Percentiles rank a stretch among this genome's conserved stretches.
These are phyloP conservation scores for Pleurotus salmoneostramineus DNA, from an alignment of 768 basidiomycete species.

Conservation along the genomic window DNA sequence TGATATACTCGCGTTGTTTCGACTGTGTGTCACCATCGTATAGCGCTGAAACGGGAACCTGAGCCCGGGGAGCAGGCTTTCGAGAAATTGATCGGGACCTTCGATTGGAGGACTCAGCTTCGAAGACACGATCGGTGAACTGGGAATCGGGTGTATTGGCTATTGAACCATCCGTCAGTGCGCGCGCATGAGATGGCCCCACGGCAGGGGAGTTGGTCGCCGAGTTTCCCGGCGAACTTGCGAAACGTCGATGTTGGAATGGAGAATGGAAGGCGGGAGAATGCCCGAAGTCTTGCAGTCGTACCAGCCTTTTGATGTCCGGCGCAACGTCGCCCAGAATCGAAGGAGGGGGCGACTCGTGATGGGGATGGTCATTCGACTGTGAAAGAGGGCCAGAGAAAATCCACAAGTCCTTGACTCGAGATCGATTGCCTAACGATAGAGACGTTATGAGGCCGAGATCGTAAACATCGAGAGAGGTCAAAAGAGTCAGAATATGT, in stretches of 20 bases:
- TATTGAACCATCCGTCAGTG: neutral
- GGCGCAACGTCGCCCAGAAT: conserved; percentile 17
- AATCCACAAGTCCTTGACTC: conserved; percentile 76
- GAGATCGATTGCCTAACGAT: conserved; percentile 66
- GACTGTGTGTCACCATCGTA: conserved; percentile 29
- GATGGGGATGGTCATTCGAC: conserved; percentile 20
- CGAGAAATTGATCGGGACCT: conserved; percentile 27
- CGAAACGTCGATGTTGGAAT: conserved; percentile 30
- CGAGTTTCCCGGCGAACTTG: conserved; percentile 26
- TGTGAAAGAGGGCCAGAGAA: conserved; percentile 53
- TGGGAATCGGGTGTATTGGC: neutral
- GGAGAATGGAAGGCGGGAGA: conserved; percentile 12
- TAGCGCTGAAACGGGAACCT: conserved; percentile 59
- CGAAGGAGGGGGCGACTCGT: conserved; percentile 29
- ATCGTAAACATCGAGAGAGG: conserved; percentile 62
- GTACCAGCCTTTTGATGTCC: conserved; percentile 17
- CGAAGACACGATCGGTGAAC: conserved; percentile 11
- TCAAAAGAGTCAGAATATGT: conserved; percentile 64
- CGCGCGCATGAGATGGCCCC: conserved; percentile 9
- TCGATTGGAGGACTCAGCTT: conserved; percentile 9
- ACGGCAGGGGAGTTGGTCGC: conserved; percentile 2
- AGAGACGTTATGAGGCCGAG: conserved; percentile 69
- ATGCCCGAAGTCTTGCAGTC: conserved; percentile 12
- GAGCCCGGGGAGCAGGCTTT: conserved; percentile 61
- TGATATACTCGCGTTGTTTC: conserved; percentile 15